Percentiles rank a stretch among this genome's conserved stretches.
Evolutionary conservation across 2,329 filamentous ascomycete genomes (phyloP).

Genomic region (Alternaria incomplexa): DNA sequence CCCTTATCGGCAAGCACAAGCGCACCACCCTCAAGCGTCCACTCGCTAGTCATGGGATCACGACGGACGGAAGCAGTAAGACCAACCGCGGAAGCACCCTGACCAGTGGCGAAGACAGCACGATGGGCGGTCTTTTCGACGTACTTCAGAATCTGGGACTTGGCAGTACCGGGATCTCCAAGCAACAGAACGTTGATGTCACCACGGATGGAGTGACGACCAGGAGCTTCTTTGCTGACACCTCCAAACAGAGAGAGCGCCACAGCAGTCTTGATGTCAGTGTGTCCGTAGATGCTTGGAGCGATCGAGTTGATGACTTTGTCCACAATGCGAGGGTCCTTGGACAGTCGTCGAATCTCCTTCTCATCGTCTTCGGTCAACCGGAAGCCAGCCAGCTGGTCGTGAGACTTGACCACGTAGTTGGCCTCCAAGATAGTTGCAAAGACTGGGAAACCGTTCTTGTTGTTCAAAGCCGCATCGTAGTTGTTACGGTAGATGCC

Average conservation of each 20-base stretch:
- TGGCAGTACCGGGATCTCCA: constrained; percentile 96
- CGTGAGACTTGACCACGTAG: constrained; percentile 94
- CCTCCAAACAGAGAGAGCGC: constrained; percentile 94
- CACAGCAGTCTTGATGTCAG: constrained; percentile 95
- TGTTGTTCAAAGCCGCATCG: constrained; percentile 95
- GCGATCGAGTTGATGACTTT: constrained; percentile 93
- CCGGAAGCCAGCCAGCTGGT: constrained; percentile 95
- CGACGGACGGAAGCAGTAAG: constrained; percentile 94
- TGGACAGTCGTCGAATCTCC: constrained; percentile 83
- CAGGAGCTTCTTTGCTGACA: constrained; percentile 88
- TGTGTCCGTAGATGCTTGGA: constrained; percentile 96
- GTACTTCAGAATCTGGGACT: constrained; percentile 97
- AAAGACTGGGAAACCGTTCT: constrained; percentile 98
- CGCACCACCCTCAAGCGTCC: constrained; percentile 95
- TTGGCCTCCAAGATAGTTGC: constrained; percentile 97
- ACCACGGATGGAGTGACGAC: constrained; percentile 87
- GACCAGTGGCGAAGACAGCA: constrained; percentile 95
- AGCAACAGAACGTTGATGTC: constrained; percentile 98
- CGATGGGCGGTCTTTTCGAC: constrained; percentile 96
- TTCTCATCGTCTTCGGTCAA: constrained; percentile 95
- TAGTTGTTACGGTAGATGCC: constrained; percentile 99
- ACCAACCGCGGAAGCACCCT: constrained; percentile 96
- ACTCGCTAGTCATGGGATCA: constrained; percentile 93
- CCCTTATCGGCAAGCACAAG: constrained; percentile 93
- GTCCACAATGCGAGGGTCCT: constrained; percentile 89